Evolutionary conservation across 257 asterid genomes (phyloP).

Genomic region (Ehretia macrophylla): DNA sequence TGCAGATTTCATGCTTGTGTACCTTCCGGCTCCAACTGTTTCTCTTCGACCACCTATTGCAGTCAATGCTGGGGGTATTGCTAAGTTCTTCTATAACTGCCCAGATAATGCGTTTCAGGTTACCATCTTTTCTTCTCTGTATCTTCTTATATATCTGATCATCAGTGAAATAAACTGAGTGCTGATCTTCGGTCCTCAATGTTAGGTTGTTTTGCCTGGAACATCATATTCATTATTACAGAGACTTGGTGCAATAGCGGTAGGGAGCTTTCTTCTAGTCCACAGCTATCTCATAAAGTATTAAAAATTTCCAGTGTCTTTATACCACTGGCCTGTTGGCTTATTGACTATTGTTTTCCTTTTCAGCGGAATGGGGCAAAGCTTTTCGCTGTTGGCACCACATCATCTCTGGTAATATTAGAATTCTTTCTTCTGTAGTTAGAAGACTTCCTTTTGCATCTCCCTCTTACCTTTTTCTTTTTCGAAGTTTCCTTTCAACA

Average conservation of each 20-base stretch:
- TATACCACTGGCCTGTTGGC: neutral
- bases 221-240: conserved; percentile 67
- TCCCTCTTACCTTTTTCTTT: neutral
- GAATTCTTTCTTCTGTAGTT: neutral
- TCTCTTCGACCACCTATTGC: conserved; percentile 75
- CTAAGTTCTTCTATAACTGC: conserved; percentile 74
- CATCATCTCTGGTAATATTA: conserved; percentile 76
- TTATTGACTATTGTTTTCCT: neutral
- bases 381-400: conserved; percentile 92
- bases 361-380: conserved; percentile 86
- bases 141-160: neutral
- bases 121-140: conserved; percentile 3
- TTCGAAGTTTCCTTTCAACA: too few species aligned
- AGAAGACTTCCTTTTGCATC: too few species aligned
- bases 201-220: conserved; percentile 73
- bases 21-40: conserved; percentile 98
- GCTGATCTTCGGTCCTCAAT: conserved; percentile 13
- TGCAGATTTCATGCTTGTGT: conserved; percentile 97
- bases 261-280: conserved; percentile 24
- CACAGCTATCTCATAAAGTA: neutral
- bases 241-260: conserved; percentile 83
- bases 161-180: conserved; percentile 2
- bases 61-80: conserved; percentile 62
- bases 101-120: conserved; percentile 97
- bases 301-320: neutral